These are phyloP conservation scores for Vanrija sp. DNA, from an alignment of 1,284 basidiomycete genomes.

Conservation along the genomic window DNA sequence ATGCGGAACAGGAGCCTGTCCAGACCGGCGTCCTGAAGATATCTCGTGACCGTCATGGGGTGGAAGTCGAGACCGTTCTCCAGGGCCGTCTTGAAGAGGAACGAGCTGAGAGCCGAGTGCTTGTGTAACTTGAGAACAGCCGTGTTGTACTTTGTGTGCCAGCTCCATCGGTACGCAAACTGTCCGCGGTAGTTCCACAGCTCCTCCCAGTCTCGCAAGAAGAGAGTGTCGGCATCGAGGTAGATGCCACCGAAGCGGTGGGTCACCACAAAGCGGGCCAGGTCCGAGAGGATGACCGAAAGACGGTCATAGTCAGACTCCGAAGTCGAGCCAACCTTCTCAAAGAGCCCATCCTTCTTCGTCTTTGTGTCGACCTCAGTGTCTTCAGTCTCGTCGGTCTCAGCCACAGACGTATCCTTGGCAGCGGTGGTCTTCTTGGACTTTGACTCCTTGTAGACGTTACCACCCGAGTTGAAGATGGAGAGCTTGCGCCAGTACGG, in stretches of 20 bases:
- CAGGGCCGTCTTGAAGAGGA: slow-evolving; percentile 78
- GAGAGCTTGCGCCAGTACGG: slow-evolving; percentile 69
- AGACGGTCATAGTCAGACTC: slow-evolving; percentile 70
- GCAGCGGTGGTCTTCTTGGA: slow-evolving; percentile 31
- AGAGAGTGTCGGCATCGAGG: slow-evolving; percentile 79
- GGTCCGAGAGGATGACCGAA: slow-evolving; percentile 77
- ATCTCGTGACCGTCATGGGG: slow-evolving; percentile 75
- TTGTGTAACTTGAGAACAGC: slow-evolving; percentile 80
- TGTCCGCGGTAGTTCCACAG: slow-evolving; percentile 82
- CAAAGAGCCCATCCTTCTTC: slow-evolving; percentile 61
- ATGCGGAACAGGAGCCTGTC: slow-evolving; percentile 69
- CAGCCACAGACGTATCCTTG: slow-evolving; percentile 31
- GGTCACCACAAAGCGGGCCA: slow-evolving; percentile 79
- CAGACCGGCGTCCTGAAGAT: slow-evolving; percentile 70
- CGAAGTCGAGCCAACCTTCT: slow-evolving; percentile 71
- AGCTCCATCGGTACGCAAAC: slow-evolving; percentile 81
- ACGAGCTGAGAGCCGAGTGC: slow-evolving; percentile 71
- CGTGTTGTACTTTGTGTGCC: slow-evolving; percentile 76
- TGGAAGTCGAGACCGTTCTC: slow-evolving; percentile 82
- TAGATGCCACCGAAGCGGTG: slow-evolving; percentile 83
- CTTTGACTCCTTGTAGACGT: slow-evolving; percentile 52
- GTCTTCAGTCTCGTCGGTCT: not conserved
- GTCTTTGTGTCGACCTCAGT: slow-evolving; percentile 16
- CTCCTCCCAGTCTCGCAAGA: slow-evolving; percentile 87
- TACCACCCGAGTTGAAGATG: slow-evolving; percentile 70